Conservation (phyloP, 306 rosid species). For the Glycine soja region DNA sequence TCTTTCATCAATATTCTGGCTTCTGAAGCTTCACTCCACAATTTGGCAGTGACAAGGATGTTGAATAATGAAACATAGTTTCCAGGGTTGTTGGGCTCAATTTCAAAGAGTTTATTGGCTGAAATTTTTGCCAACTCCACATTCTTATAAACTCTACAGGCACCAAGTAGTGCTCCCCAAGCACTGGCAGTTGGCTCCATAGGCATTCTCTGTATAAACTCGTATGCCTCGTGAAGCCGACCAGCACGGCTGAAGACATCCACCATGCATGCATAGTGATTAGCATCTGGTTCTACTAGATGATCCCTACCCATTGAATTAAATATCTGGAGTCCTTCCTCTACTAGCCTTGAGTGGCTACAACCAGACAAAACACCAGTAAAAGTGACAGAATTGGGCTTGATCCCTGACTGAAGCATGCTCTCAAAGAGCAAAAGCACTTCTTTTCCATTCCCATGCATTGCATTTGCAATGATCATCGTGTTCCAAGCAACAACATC, state of each 20-base stretch:
- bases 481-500: conserved; percentile 69
- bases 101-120: conserved; percentile 57
- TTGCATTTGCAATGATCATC: conserved; percentile 63
- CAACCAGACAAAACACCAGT: conserved; percentile 66
- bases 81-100: conserved; percentile 66
- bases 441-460: conserved; percentile 69
- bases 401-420: conserved; percentile 53
- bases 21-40: conserved; percentile 69
- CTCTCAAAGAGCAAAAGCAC: conserved; percentile 54
- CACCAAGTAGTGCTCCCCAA: conserved; percentile 72
- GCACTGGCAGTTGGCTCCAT: conserved; percentile 62
- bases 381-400: conserved; percentile 62
- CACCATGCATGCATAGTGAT: conserved; percentile 63
- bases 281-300: conserved; percentile 56
- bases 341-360: conserved; percentile 66
- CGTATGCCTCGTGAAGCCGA: conserved; percentile 57
- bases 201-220: conserved; percentile 61
- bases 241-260: conserved; percentile 66
- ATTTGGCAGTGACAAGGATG: conserved; percentile 55
- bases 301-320: conserved; percentile 61
- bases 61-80: conserved; percentile 57
- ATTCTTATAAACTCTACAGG: conserved; percentile 62
- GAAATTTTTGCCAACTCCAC: conserved; percentile 60
- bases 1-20: conserved; percentile 62
- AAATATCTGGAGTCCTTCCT: conserved; percentile 55